Conservation (phyloP, 768 basidiomycete species). For the Phaeolepiota aurea region DNA sequence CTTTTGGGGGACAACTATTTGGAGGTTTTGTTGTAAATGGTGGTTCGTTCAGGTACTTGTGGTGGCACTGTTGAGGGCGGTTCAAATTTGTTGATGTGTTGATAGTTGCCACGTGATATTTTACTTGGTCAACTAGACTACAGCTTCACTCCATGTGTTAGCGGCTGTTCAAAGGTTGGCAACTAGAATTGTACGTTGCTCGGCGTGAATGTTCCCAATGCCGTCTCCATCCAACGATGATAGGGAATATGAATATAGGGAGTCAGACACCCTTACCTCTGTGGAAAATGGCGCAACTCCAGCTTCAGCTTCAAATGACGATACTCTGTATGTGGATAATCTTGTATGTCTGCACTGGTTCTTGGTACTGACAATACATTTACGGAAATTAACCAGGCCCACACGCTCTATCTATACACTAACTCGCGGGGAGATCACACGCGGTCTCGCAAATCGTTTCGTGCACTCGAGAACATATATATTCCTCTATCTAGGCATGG, state of each 20-base stretch:
- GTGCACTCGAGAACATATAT: slow-evolving; percentile 86
- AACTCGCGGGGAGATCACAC: slow-evolving; percentile 73
- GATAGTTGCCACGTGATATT: neutral
- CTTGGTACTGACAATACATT: too few relatives aligned
- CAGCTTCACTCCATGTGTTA: neutral
- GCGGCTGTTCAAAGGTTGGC: too few relatives aligned
- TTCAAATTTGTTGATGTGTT: neutral
- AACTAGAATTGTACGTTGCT: too few relatives aligned
- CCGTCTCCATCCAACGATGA: too few relatives aligned
- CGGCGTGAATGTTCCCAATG: too few relatives aligned
- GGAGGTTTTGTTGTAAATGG: neutral
- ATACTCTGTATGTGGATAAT: too few relatives aligned
- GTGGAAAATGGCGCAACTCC: too few relatives aligned
- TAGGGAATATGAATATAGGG: too few relatives aligned
- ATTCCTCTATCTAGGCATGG: slow-evolving; percentile 83
- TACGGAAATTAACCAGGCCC: too few relatives aligned
- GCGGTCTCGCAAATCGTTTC: slow-evolving; percentile 83
- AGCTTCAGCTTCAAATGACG: too few relatives aligned
- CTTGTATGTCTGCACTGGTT: too few relatives aligned
- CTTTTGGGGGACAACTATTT: slow-evolving; percentile 7
- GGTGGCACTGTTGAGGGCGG: neutral
- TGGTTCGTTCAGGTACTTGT: neutral
- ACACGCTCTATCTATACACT: slow-evolving; percentile 81
- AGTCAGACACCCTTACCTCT: too few relatives aligned
- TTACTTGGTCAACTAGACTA: neutral